Evolutionary conservation across 2,329 filamentous ascomycete genomes (phyloP).

Genomic region (Pseudocercospora vitis): DNA sequence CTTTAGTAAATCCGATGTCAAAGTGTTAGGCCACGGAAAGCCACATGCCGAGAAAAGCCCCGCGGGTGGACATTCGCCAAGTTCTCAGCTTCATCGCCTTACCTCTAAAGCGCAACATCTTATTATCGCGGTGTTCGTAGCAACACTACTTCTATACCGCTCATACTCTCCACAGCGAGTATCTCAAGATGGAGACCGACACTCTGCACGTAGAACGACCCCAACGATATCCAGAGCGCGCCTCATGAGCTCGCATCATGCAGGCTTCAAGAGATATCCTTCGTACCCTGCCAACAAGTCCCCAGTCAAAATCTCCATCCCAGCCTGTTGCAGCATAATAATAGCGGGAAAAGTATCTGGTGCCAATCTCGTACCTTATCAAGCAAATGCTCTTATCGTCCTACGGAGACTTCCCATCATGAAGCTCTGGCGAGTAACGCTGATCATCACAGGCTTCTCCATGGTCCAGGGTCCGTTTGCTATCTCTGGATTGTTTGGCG

Average conservation of each 20-base stretch:
- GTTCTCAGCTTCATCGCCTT: not conserved
- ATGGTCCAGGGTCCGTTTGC: not conserved
- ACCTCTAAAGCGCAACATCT: not conserved
- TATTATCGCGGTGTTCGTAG: too few relatives aligned
- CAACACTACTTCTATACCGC: too few relatives aligned
- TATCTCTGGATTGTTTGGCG: too few relatives aligned
- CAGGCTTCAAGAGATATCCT: not conserved
- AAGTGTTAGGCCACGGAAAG: too few relatives aligned
- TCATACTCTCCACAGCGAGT: too few relatives aligned
- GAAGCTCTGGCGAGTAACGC: not conserved
- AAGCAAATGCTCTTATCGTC: not conserved
- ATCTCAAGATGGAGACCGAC: too few relatives aligned
- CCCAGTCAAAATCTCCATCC: not conserved
- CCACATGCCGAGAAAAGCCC: slow-evolving; percentile 1
- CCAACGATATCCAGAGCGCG: not conserved
- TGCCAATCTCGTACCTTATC: not conserved
- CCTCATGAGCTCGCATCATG: not conserved
- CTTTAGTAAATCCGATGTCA: too few relatives aligned
- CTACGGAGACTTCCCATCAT: not conserved
- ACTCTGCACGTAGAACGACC: too few relatives aligned
- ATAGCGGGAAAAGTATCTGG: not conserved
- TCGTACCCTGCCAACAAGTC: not conserved
- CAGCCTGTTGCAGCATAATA: not conserved
- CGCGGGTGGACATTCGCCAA: not conserved
- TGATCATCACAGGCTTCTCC: not conserved